Percentiles rank a stretch among this genome's conserved stretches.
Evolutionary conservation across 768 basidiomycete species (phyloP).

Genomic region (Xerocomus brunneocitrinus): DNA sequence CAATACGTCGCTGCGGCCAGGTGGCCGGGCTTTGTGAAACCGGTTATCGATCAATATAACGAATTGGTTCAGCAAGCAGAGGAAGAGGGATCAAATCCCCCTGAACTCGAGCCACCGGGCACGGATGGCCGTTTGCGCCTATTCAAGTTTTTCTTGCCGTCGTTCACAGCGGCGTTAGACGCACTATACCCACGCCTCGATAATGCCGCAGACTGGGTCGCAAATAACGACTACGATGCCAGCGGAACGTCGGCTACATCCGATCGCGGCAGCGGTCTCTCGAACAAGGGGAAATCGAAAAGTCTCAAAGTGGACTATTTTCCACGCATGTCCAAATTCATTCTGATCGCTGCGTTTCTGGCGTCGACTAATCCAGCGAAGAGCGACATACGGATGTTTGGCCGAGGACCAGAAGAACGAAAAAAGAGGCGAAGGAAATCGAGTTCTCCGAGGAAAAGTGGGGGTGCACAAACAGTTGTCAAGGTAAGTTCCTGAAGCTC

Average conservation of each 20-base stretch:
- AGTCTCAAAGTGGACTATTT: constrained; percentile 35
- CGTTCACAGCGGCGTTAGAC: constrained; percentile 59
- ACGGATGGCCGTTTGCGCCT: constrained; percentile 68
- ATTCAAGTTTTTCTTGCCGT: constrained; percentile 55
- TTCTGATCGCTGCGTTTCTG: constrained; percentile 72
- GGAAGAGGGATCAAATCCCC: constrained; percentile 21
- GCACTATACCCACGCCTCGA: constrained; percentile 62
- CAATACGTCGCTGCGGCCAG: constrained; percentile 72
- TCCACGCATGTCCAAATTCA: constrained; percentile 67
- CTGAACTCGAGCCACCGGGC: constrained; percentile 36
- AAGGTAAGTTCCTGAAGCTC: constrained; percentile 34
- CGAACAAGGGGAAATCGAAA: constrained; percentile 4
- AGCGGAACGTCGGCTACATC: not conserved
- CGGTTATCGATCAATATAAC: constrained; percentile 51
- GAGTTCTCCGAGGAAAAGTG: constrained; percentile 33
- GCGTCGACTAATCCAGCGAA: constrained; percentile 83
- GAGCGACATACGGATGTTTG: constrained; percentile 81
- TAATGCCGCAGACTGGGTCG: constrained; percentile 63
- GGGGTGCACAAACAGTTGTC: constrained; percentile 38
- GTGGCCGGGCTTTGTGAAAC: constrained; percentile 77
- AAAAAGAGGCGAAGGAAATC: constrained; percentile 46
- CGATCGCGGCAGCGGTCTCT: not conserved
- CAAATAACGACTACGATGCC: constrained; percentile 42
- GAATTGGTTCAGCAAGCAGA: constrained; percentile 17
- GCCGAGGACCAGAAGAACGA: constrained; percentile 64